Evolutionary conservation across 495 filamentous ascomycete species (phyloP).

Genomic region (Penicillium dipodomyicola): DNA sequence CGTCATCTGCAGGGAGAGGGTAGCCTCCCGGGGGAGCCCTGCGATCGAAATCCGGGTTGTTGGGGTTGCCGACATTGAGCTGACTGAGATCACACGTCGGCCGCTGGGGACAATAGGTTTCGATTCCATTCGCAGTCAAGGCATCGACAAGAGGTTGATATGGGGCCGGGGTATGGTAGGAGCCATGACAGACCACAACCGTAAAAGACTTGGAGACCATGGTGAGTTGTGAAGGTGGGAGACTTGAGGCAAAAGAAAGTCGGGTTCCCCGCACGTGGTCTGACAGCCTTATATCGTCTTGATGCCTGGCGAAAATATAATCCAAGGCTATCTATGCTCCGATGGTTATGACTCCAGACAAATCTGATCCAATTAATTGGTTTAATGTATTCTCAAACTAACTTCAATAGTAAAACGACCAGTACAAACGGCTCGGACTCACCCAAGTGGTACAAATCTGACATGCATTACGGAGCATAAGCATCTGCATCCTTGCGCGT

Average conservation of each 20-base stretch:
- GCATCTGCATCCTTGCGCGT: neutral
- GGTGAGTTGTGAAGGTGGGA: neutral
- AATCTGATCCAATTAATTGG: neutral
- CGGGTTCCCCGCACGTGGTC: conserved; percentile 3
- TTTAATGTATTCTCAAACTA: neutral
- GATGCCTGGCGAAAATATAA: neutral
- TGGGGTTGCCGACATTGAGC: conserved; percentile 31
- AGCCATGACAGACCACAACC: conserved; percentile 36
- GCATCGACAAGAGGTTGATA: conserved; percentile 31
- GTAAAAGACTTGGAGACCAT: conserved; percentile 3
- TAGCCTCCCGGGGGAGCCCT: conserved; percentile 27
- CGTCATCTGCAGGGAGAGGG: conserved; percentile 28
- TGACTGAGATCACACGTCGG: conserved; percentile 31
- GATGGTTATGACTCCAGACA: neutral
- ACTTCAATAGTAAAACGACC: neutral
- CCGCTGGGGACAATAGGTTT: conserved; percentile 36
- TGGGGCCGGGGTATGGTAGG: conserved; percentile 34
- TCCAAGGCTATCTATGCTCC: no score
- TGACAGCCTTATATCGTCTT: neutral
- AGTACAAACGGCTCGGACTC: neutral
- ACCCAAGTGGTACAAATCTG: neutral
- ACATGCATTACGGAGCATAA: conserved; percentile 6
- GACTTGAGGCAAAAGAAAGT: neutral
- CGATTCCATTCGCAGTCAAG: conserved; percentile 23
- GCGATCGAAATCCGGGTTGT: conserved; percentile 31